These are phyloP conservation scores for Thelonectria discophora DNA, from an alignment of 2,329 filamentous ascomycete species.

Conservation along the genomic window DNA sequence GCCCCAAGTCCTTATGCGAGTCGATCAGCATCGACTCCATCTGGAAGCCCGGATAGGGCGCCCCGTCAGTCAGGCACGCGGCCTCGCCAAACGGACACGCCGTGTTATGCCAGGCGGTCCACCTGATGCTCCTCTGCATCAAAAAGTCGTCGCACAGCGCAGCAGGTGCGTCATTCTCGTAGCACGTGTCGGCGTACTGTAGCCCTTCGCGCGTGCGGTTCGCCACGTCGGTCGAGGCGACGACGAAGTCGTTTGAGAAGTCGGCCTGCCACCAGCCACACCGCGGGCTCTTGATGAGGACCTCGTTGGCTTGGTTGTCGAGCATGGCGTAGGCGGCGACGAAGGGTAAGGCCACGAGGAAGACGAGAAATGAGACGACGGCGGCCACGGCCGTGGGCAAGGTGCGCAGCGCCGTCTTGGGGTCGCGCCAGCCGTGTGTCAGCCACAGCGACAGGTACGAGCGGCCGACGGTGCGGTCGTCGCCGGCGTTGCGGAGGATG, in stretches of 20 bases:
- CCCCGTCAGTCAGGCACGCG: background rate
- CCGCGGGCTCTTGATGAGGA: background rate
- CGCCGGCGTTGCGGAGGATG: constrained; percentile 2
- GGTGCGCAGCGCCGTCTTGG: background rate
- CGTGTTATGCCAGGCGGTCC: background rate
- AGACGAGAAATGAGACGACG: background rate
- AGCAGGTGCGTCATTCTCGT: background rate
- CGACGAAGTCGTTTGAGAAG: background rate
- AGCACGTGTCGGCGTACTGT: constrained; percentile 13
- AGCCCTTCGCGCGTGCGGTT: constrained; percentile 11
- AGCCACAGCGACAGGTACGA: constrained; percentile 8
- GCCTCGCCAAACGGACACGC: constrained; percentile 6
- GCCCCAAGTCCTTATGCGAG: constrained; percentile 6
- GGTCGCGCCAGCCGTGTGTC: background rate
- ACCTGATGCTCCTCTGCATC: background rate
- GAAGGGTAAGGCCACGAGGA: constrained; percentile 10
- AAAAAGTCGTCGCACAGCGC: constrained; percentile 6
- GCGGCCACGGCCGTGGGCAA: background rate
- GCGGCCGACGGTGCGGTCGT: constrained; percentile 4
- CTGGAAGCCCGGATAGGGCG: background rate
- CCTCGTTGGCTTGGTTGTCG: constrained; percentile 3
- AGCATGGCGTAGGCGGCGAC: constrained; percentile 9
- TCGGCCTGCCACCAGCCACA: constrained; percentile 11
- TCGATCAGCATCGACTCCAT: constrained; percentile 8
- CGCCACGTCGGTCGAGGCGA: constrained; percentile 7